Percentiles rank a stretch among this genome's conserved stretches.
These are phyloP conservation scores for Penicillium polonicum DNA, from an alignment of 2,329 filamentous ascomycete genomes.

Conservation along the genomic window DNA sequence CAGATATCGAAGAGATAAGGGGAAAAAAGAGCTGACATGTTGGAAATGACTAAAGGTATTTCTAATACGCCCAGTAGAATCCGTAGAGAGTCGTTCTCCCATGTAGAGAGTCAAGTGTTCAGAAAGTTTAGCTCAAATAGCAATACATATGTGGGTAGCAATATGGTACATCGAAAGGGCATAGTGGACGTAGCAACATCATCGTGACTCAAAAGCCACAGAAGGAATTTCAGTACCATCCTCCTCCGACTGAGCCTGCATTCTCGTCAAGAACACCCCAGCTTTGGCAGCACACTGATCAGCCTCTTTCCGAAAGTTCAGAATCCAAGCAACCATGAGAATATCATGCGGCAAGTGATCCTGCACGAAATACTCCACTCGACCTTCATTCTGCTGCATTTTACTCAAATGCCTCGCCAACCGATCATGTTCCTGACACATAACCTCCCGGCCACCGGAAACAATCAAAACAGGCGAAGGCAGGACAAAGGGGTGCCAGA, in stretches of 20 bases:
- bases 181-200: not conserved
- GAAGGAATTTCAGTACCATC: not conserved
- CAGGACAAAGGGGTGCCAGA: slow-evolving; percentile 4
- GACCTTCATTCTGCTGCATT: slow-evolving; percentile 7
- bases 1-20: not conserved
- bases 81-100: not conserved
- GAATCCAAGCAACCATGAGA: slow-evolving; percentile 8
- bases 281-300: slow-evolving; percentile 2
- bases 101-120: too few species aligned
- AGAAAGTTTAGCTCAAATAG: not conserved
- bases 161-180: not conserved
- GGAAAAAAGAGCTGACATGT: not conserved
- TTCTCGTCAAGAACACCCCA: slow-evolving; percentile 2
- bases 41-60: not conserved
- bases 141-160: not conserved
- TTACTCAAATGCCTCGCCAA: slow-evolving; percentile 4
- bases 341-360: slow-evolving; percentile 5
- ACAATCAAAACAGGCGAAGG: slow-evolving; percentile 6
- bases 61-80: not conserved
- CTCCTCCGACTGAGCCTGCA: not conserved
- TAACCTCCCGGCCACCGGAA: slow-evolving; percentile 8
- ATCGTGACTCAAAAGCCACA: not conserved
- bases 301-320: slow-evolving; percentile 8
- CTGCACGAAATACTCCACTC: slow-evolving; percentile 11
- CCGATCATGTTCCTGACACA: slow-evolving; percentile 12